Percentiles rank a stretch among this genome's conserved stretches.
Evolutionary conservation across 2,329 filamentous ascomycete genomes (phyloP).

Genomic region (Teratosphaeria epicoccoides): DNA sequence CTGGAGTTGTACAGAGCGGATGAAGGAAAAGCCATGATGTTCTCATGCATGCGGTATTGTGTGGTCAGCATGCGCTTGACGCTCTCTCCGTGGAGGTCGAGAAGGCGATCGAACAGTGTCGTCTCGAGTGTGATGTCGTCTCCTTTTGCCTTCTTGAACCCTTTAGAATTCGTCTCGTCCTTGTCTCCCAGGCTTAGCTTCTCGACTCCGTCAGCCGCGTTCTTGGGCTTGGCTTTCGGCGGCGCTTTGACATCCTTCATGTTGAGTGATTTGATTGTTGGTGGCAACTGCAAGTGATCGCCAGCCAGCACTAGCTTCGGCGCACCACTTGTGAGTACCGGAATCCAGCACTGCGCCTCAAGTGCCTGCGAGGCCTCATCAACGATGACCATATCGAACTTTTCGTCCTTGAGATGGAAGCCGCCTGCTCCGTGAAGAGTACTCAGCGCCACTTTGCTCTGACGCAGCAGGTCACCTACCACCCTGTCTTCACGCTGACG

Average conservation of each 20-base stretch:
- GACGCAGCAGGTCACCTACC: constrained; percentile 60
- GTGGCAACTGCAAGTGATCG: constrained; percentile 87
- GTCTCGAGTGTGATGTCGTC: constrained; percentile 52
- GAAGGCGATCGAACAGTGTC: constrained; percentile 85
- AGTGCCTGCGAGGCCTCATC: constrained; percentile 94
- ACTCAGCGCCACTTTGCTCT: constrained; percentile 79
- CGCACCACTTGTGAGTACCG: constrained; percentile 49
- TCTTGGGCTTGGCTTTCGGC: background rate
- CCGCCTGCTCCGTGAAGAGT: constrained; percentile 89
- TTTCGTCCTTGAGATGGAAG: constrained; percentile 64
- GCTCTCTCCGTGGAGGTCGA: constrained; percentile 65
- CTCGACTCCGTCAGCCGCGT: constrained; percentile 4
- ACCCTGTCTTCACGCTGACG: constrained; percentile 74
- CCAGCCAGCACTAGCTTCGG: constrained; percentile 83
- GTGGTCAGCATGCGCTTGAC: constrained; percentile 95
- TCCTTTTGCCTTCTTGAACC: constrained; percentile 25
- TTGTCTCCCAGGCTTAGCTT: constrained; percentile 1
- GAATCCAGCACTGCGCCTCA: constrained; percentile 95
- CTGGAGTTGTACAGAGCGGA: constrained; percentile 74
- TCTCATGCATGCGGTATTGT: constrained; percentile 96
- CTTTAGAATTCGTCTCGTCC: background rate
- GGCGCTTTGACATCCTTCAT: constrained; percentile 28
- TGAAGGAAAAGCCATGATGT: constrained; percentile 91
- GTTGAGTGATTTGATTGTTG: constrained; percentile 75
- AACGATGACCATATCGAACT: constrained; percentile 89